Evolutionary conservation across 2,329 filamentous ascomycete genomes (phyloP), one percentile per base, ranked within the genome.

Genomic region (Trichophyton verrucosum): DNA sequence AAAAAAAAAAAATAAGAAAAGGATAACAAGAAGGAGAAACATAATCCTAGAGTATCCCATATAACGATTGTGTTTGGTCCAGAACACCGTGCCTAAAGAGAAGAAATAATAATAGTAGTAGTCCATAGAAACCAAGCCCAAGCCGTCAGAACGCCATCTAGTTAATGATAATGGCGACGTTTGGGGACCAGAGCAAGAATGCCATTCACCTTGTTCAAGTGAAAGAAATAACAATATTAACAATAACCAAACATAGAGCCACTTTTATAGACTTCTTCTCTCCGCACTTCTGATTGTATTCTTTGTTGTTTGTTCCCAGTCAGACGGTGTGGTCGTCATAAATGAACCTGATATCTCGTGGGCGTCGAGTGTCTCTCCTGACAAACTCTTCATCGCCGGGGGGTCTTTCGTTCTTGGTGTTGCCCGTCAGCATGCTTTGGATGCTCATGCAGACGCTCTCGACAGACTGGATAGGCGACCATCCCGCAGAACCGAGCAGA

Each of bases 391-490:
- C 88, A 70, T 99, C 91, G 3, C 92, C 94, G 0, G 88, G 87
- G 0, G 94, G 94, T 38, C 94, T 81, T 75, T 97, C 91, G 69
- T 92, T 87, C 76, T 91, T 92, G 9, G 84, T 87, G 73, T 99
- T 99, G 63, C 92, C 91, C 1, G 94, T 96, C 70, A 99, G 76
- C 94, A 99, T 99, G 77, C 90, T 96, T 76, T 99, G 94, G 60
- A 99, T 82, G 74, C 90, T 95, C 83, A 99, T 94, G 78, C 91
- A 96, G 27, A 99, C 86, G 69, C 88, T 95, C 78, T 97, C 92
- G 7, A 96, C 94, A 62, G 92, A 96, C 72, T 99, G 94, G 0
- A 99, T 92, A 0, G 94, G 94, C 56, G 88, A 94, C 94, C 94
- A 99, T 61, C 94, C 94, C 65, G 90, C 86, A 8, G 82, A 80